phyloP scores from a whole-genome alignment of 1,284 basidiomycete genomes.

The Apiotrichum laibachii region DNA sequence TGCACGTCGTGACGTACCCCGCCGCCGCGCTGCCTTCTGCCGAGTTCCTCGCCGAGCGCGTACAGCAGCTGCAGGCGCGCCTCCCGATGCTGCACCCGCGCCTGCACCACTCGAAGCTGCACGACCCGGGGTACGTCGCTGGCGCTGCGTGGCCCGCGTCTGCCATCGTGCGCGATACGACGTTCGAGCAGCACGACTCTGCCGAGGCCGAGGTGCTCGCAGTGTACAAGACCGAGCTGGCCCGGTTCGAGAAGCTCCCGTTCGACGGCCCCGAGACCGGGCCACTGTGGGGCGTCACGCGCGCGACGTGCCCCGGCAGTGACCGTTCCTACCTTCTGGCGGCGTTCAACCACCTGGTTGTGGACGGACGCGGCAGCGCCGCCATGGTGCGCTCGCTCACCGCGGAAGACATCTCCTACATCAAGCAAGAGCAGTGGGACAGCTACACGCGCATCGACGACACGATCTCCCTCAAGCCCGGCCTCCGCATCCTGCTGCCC shows the following conservation, averaged over 20 bases:
- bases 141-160: conserved; percentile 4
- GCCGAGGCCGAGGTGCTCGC: not conserved
- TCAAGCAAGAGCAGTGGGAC: not conserved
- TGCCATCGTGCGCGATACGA: not conserved
- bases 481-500: conserved; percentile 24
- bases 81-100: conserved; percentile 10
- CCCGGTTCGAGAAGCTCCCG: conserved; percentile 2
- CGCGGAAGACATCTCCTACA: not conserved
- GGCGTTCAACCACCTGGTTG: conserved; percentile 10
- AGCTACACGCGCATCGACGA: conserved; percentile 25
- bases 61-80: conserved; percentile 8
- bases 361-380: conserved; percentile 11
- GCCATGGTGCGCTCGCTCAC: conserved; percentile 8
- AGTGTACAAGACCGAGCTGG: conserved; percentile 2
- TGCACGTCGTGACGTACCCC: conserved; percentile 7
- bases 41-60: conserved; percentile 3
- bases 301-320: not conserved
- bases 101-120: not conserved
- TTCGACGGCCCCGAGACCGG: not conserved
- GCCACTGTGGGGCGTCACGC: conserved; percentile 14
- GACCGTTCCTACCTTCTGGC: conserved; percentile 31
- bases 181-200: not conserved
- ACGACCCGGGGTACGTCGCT: conserved; percentile 10
- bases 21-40: conserved; percentile 1
- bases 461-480: conserved; percentile 27